Evolutionary conservation across 495 filamentous ascomycete species (phyloP).

Genomic region (Terfezia boudieri): DNA sequence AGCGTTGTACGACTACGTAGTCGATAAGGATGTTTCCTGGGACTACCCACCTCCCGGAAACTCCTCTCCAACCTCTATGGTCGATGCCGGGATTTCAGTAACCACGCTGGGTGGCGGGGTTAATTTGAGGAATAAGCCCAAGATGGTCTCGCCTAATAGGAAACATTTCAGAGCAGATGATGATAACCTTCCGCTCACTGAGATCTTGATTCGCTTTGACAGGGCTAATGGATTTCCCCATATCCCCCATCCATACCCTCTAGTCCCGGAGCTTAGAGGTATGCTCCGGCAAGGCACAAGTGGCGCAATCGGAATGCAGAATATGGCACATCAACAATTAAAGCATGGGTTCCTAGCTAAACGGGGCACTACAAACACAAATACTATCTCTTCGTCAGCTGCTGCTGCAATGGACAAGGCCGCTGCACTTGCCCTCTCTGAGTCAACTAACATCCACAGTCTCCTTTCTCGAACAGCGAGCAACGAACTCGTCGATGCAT

Average conservation of each 20-base stretch:
- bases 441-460: slow-evolving; percentile 45
- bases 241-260: slow-evolving; percentile 46
- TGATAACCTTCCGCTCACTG: slow-evolving; percentile 37
- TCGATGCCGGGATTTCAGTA: background rate
- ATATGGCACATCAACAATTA: background rate
- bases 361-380: background rate
- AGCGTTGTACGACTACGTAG: slow-evolving; percentile 48
- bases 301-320: slow-evolving; percentile 17
- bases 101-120: slow-evolving; percentile 5
- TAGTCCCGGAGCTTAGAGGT: slow-evolving; percentile 26
- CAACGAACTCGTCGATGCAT: slow-evolving; percentile 30
- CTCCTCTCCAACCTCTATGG: background rate
- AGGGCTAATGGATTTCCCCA: slow-evolving; percentile 38
- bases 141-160: slow-evolving; percentile 29
- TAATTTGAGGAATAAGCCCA: slow-evolving; percentile 32
- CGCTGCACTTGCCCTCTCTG: slow-evolving; percentile 39
- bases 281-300: slow-evolving; percentile 4
- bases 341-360: background rate
- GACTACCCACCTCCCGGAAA: slow-evolving; percentile 21
- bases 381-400: slow-evolving; percentile 1
- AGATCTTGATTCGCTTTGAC: slow-evolving; percentile 46
- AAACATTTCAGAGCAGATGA: slow-evolving; percentile 37
- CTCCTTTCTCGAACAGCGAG: slow-evolving; percentile 30
- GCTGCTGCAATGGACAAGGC: slow-evolving; percentile 10
- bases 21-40: slow-evolving; percentile 45